phyloP scores from a whole-genome alignment of 306 rosid genomes.

The Cicer arietinum region DNA sequence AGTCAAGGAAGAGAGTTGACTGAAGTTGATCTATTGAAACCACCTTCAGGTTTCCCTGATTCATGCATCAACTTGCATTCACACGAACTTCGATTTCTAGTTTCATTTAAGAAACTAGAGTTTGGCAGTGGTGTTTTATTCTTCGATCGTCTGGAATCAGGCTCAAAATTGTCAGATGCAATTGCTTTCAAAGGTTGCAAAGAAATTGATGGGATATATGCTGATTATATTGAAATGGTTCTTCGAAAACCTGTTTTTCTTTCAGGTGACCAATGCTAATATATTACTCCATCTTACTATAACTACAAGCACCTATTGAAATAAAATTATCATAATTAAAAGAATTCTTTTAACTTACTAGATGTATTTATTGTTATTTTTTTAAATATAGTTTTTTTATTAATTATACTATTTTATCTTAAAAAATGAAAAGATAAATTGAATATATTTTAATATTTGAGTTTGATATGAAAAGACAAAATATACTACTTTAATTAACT shows the following conservation, averaged over 20 bases:
- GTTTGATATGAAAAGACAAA: no score
- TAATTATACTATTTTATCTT: no score
- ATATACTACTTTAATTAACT: no score
- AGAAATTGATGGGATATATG: slow-evolving; percentile 49
- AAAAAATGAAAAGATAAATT: no score
- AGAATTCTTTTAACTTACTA: no score
- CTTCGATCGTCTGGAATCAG: background rate
- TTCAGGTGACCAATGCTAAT: slow-evolving; percentile 23
- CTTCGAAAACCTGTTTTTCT: slow-evolving; percentile 40
- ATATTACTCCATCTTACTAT: no score
- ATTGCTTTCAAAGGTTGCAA: slow-evolving; percentile 45
- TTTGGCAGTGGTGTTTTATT: slow-evolving; percentile 49
- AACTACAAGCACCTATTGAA: no score
- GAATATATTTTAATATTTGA: no score
- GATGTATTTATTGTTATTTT: no score
- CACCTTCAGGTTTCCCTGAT: slow-evolving; percentile 39
- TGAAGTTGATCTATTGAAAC: slow-evolving; percentile 35
- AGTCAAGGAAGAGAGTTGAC: background rate
- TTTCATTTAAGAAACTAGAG: background rate
- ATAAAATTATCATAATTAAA: no score
- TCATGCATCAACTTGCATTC: slow-evolving; percentile 36
- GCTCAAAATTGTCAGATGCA: slow-evolving; percentile 38
- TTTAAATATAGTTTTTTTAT: no score
- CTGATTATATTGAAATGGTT: slow-evolving; percentile 24
- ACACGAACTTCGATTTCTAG: slow-evolving; percentile 33